Evolutionary conservation across 2,329 filamentous ascomycete species (phyloP).

Genomic region (Sarocladiaceae sp.): DNA sequence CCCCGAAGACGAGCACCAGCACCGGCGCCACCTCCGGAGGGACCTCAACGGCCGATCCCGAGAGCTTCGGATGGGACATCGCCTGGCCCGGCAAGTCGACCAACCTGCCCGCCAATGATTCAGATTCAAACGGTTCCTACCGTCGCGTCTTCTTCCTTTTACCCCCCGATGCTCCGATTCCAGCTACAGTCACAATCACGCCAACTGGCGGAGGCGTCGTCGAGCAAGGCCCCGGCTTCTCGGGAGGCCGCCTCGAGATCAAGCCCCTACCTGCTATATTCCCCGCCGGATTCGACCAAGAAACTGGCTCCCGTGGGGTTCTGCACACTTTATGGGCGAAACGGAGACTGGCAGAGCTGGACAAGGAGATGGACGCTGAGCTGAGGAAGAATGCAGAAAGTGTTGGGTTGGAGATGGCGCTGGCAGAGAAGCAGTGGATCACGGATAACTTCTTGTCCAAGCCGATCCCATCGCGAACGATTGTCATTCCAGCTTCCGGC

Average conservation of each 20-base stretch:
- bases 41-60: background rate
- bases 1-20: background rate
- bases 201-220: constrained; percentile 22
- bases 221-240: constrained; percentile 6
- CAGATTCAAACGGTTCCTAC: constrained; percentile 26
- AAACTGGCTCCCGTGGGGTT: constrained; percentile 70
- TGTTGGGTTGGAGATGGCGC: constrained; percentile 75
- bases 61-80: constrained; percentile 57
- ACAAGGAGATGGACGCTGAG: constrained; percentile 71
- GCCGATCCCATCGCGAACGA: constrained; percentile 49
- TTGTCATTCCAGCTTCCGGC: constrained; percentile 34
- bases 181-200: constrained; percentile 62
- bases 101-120: constrained; percentile 54
- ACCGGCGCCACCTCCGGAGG: background rate
- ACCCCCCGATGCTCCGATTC: constrained; percentile 64
- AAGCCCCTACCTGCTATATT: constrained; percentile 86
- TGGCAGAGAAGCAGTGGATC: constrained; percentile 81
- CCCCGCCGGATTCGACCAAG: constrained; percentile 64
- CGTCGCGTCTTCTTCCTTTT: constrained; percentile 76
- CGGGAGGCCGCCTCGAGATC: constrained; percentile 43
- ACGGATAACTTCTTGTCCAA: constrained; percentile 62
- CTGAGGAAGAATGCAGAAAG: constrained; percentile 70
- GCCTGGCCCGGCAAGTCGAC: constrained; percentile 77
- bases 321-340: constrained; percentile 89
- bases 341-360: constrained; percentile 67